Evolutionary conservation across 148 eudicot genomes (phyloP).

Genomic region (Fagopyrum homotropicum): DNA sequence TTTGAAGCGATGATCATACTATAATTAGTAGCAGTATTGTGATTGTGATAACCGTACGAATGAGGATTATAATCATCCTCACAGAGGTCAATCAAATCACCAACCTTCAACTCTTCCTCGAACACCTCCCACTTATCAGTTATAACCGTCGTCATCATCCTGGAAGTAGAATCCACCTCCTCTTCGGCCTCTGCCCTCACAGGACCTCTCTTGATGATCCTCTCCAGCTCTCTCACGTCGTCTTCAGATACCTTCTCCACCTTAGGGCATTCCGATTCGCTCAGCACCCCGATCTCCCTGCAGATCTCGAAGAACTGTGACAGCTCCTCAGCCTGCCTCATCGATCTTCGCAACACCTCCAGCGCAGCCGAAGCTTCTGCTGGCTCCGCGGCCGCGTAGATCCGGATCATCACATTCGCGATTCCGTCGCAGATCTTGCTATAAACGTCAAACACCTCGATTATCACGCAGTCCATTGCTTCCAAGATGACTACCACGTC

Average conservation of each 20-base stretch:
- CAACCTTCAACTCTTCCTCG: conserved; percentile 38
- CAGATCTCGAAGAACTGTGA: conserved; percentile 44
- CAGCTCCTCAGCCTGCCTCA: conserved; percentile 49
- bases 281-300: conserved; percentile 33
- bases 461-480: conserved; percentile 68
- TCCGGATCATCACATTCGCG: conserved; percentile 34
- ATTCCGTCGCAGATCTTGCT: conserved; percentile 59
- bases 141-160: conserved; percentile 36
- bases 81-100: conserved; percentile 18
- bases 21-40: not conserved
- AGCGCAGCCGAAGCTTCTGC: conserved; percentile 48
- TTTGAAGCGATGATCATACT: not conserved
- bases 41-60: not conserved
- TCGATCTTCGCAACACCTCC: conserved; percentile 43
- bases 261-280: conserved; percentile 35
- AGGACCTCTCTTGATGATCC: conserved; percentile 30
- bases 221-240: conserved; percentile 41
- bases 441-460: conserved; percentile 60
- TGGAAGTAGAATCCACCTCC: conserved; percentile 3
- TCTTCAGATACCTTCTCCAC: conserved; percentile 37
- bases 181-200: not conserved
- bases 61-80: conserved; percentile 1
- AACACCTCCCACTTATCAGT: conserved; percentile 63
- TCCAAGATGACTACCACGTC: conserved; percentile 32
- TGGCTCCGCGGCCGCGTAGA: conserved; percentile 28